Evolutionary conservation across 306 rosid species (phyloP).

Genomic region (Dicorynia guianensis): DNA sequence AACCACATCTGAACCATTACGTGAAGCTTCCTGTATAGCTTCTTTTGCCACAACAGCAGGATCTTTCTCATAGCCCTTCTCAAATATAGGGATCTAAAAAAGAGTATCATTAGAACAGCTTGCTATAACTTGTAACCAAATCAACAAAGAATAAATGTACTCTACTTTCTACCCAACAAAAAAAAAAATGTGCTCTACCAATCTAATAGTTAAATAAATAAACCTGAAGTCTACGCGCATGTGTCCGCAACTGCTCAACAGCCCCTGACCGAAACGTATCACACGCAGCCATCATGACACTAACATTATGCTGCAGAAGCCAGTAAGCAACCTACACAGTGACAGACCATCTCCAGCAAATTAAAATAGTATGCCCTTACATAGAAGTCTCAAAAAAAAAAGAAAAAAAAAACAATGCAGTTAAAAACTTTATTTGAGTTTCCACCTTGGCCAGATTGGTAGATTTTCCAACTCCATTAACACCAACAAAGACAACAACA

Average conservation of each 20-base stretch:
- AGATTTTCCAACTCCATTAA: conserved; percentile 98
- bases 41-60: conserved; percentile 98
- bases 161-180: too few species aligned
- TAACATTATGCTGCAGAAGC: conserved; percentile 85
- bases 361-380: conserved; percentile 25
- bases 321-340: conserved; percentile 92
- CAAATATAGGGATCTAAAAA: conserved; percentile 90
- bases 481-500: conserved; percentile 97
- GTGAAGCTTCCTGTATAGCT: conserved; percentile 95
- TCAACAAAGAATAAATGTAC: too few species aligned
- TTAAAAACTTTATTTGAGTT: conserved; percentile 3
- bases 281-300: conserved; percentile 99
- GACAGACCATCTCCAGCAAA: conserved; percentile 32
- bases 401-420: not conserved
- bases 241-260: conserved; percentile 98
- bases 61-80: conserved; percentile 98
- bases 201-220: conserved; percentile 32
- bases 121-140: conserved; percentile 5
- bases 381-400: conserved; percentile 21
- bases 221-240: conserved; percentile 99
- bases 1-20: conserved; percentile 96
- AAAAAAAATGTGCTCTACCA: not conserved
- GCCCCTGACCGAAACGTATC: conserved; percentile 99
- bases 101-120: conserved; percentile 26
- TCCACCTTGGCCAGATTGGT: conserved; percentile 95